Evolutionary conservation across 371 early-diverging fungal species (phyloP).

Genomic region (Coelomomyces lativittatus): DNA sequence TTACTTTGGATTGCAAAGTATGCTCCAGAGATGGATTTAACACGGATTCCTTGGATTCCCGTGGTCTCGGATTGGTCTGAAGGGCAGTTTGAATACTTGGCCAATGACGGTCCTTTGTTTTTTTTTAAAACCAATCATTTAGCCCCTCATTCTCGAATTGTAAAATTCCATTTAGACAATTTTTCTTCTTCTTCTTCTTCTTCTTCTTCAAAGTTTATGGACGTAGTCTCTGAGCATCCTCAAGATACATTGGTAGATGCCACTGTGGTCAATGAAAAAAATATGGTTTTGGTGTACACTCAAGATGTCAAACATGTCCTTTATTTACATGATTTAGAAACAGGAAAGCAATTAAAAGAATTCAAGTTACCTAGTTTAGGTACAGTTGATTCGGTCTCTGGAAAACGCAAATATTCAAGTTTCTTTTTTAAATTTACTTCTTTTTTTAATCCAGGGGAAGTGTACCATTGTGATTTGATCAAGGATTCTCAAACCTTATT

Average conservation of each 20-base stretch:
- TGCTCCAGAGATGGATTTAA: conserved; percentile 3
- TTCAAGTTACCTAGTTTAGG: conserved; percentile 9
- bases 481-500: conserved; percentile 8
- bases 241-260: conserved; percentile 20
- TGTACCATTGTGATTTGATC: conserved; percentile 14
- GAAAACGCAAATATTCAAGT: conserved; percentile 8
- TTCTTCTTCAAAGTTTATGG: conserved; percentile 21
- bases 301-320: conserved; percentile 18
- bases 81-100: conserved; percentile 16
- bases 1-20: conserved; percentile 27
- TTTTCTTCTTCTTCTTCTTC: conserved; percentile 12
- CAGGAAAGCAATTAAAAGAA: conserved; percentile 5
- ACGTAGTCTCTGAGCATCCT: conserved; percentile 23
- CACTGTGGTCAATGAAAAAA: conserved; percentile 19
- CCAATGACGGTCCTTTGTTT: conserved; percentile 37
- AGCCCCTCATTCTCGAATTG: conserved; percentile 36
- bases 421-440: conserved; percentile 24
- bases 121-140: conserved; percentile 40
- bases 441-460: conserved; percentile 32
- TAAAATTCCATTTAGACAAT: conserved; percentile 32
- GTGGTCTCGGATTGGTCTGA: conserved; percentile 29
- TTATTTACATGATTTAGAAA: conserved; percentile 6
- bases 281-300: conserved; percentile 32
- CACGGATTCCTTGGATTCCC: conserved; percentile 7
- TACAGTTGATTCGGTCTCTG: conserved; percentile 3